Base-by-base conservation (phyloP, 306 rosid species). In the Quercus wislizeni region DNA sequence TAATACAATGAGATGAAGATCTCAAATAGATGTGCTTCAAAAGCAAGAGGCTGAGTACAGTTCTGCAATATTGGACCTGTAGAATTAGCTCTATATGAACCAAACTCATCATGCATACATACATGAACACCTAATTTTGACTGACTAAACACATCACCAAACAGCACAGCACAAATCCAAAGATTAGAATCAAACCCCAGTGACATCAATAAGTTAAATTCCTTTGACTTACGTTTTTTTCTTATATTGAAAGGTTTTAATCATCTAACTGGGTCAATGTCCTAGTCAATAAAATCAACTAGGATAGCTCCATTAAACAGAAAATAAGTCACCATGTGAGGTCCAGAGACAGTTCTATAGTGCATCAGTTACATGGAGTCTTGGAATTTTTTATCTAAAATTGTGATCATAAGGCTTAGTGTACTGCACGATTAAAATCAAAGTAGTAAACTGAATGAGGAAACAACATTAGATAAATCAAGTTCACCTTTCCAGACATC, bases 401-500 rank as follows among this genome's bases (percentile, higher is more conserved):
- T 19, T 67, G 20, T 19, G 10, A 67, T 15, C 6, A 19, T 9
- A 35, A 19, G 7, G 38, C 13, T 67, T 31, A 31, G 51, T 73
- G 10, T 41, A 33, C 59, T 67, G 69, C 62, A 46, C 30, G 41
- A 33, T 71, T 63, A 72, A 41, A 72, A 55, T 49, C 54, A 49
- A 64, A 30, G 6, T 59, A 17, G 62, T 46, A 69, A 68, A 21
- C 49, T 49, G 21, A 57, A 35, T 18, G 43, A 8, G 49, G 64
- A 33, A 41, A 20, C 33, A 76, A 31, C 46, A 54, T 43, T 74
- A 74, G 80, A 49, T 55, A 78, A 81, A 62, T 58, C 78, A 61
- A 74, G 74, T 88, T 46, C 75, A 95, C 99, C 97, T 92, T 95
- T 82, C 99, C 99, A 13, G 99, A 95, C 99, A 95, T 95, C 99